These are phyloP conservation scores for Neonectria neomacrospora DNA, from an alignment of 2,329 filamentous ascomycete genomes.

Conservation along the genomic window DNA sequence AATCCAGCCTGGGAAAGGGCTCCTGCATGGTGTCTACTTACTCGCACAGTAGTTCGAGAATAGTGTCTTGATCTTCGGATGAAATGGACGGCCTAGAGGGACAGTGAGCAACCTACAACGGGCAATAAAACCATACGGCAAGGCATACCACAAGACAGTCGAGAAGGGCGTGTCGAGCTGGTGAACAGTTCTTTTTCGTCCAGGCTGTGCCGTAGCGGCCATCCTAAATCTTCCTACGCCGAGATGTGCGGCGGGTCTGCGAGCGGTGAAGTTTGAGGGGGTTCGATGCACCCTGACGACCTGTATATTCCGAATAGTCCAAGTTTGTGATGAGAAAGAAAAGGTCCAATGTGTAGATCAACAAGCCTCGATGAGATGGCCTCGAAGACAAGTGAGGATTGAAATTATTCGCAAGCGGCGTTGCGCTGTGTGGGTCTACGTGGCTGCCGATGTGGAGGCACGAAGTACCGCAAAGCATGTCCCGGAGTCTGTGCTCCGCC, in stretches of 20 bases:
- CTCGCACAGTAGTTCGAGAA: slow-evolving; percentile 75
- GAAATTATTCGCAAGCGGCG: slow-evolving; percentile 19
- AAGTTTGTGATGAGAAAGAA: neutral
- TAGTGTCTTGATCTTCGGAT: slow-evolving; percentile 68
- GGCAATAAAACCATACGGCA: neutral
- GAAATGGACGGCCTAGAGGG: slow-evolving; percentile 68
- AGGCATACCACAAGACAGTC: slow-evolving; percentile 66
- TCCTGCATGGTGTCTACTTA: slow-evolving; percentile 50
- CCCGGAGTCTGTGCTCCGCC: neutral
- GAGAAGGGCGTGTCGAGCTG: slow-evolving; percentile 75
- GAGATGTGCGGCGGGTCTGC: neutral
- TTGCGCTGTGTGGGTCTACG: slow-evolving; percentile 7
- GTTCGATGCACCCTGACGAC: neutral
- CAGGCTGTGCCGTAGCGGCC: slow-evolving; percentile 39
- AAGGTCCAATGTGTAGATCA: slow-evolving; percentile 1
- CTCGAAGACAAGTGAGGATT: neutral
- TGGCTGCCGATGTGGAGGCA: slow-evolving; percentile 12
- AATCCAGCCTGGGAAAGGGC: neutral
- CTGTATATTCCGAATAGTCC: neutral
- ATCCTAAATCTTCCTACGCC: slow-evolving; percentile 29
- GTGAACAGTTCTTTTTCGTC: slow-evolving; percentile 68
- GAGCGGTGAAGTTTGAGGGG: neutral
- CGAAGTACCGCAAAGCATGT: slow-evolving; percentile 2
- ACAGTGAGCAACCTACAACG: slow-evolving; percentile 13
- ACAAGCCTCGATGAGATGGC: slow-evolving; percentile 1